Base-by-base conservation (phyloP, 768 basidiomycete species). In the Lactarius evosmus region DNA sequence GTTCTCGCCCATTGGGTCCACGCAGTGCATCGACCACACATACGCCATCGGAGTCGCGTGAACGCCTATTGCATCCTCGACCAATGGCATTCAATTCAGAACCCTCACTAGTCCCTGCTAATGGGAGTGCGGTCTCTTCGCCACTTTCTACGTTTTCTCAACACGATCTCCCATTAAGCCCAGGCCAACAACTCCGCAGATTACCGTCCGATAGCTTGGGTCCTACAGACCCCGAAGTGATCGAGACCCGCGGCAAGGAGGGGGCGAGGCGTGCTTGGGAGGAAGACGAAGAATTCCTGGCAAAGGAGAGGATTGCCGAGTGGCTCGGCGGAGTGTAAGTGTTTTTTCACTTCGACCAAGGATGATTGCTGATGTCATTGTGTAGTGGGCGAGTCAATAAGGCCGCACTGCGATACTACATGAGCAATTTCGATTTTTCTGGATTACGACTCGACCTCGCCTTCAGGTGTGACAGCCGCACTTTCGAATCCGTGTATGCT, bases 301-400 rank as follows among this genome's bases (percentile, higher is more conserved):
- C 85, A 16, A 87, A 87, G 71, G 94, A 95, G 70, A 96, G 95
- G 78, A 93, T 98, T 69, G 95, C 96, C 1, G 94, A 97, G 74
- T 99, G 93, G 88, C 80, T 99, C 44, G 97, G 97, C 69, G 89
- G 93, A 73, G 77, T 83, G 95, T 98, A 69, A 78, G 95, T 88
- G 8, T n/a, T 46, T 51, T 51, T 88, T 7, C 22, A 50, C 49
- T 53, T 66, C 41, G 58, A 33, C 41, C 55, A 60, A 12, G 17
- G 50, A 22, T 19, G 27, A 17, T 38, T 50, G 62, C 62, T 54
- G 41, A 52, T 58, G 33, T 63, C 61, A 51, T 57, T 51, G 32
- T 61, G 27, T 71, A 97, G 95, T 61, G 86, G 86, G 22, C 80
- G 78, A 3, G 79, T 95, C 68, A 96, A 95, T 75, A 86, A 85